These are phyloP conservation scores for Kluyveromyces nonfermentans DNA, from an alignment of 805 yeast species.

Conservation along the genomic window DNA sequence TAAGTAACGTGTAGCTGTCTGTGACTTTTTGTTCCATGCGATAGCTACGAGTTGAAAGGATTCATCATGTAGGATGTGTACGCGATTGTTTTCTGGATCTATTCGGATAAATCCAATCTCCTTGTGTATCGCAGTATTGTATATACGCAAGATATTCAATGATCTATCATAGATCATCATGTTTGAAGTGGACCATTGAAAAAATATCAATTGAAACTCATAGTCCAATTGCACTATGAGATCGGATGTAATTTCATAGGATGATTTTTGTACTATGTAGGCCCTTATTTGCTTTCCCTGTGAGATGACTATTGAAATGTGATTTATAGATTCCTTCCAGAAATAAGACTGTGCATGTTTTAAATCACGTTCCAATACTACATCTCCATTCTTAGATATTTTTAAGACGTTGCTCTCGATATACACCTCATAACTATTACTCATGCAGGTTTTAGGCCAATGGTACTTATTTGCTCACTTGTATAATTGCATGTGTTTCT, in stretches of 20 bases:
- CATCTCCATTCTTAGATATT: neutral
- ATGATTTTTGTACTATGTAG: neutral
- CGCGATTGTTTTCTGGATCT: neutral
- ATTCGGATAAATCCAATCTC: conserved; percentile 1
- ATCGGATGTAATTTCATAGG: neutral
- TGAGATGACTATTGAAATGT: neutral
- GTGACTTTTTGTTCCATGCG: neutral
- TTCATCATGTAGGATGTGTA: neutral
- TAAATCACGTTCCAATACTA: neutral
- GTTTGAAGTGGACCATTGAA: neutral
- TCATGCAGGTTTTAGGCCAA: too few relatives aligned
- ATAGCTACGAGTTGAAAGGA: neutral
- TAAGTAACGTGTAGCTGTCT: neutral
- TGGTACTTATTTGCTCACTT: too few relatives aligned
- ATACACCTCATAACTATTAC: neutral
- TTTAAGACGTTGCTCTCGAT: neutral
- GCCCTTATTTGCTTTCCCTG: neutral
- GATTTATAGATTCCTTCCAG: neutral
- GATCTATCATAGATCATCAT: neutral
- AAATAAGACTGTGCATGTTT: neutral
- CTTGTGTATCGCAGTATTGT: neutral
- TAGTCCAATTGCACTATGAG: neutral
- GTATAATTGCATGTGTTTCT: too few relatives aligned
- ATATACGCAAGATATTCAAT: neutral
- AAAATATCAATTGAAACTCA: neutral